Conservation (phyloP, 345 rosid genomes). For the Hevea brasiliensis region DNA sequence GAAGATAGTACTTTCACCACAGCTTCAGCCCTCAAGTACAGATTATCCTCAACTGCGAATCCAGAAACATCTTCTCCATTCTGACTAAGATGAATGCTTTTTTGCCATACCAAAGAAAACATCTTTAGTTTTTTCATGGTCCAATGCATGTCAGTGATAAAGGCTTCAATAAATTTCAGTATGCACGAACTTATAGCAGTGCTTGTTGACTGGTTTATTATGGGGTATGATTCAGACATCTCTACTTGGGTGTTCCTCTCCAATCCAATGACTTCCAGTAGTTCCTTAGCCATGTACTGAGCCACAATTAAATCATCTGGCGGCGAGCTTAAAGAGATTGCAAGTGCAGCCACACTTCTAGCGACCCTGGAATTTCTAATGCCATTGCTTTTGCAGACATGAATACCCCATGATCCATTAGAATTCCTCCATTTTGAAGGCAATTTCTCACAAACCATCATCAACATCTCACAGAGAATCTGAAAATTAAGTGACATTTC, state of each 20-base stretch:
- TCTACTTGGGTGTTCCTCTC: slow-evolving; percentile 28
- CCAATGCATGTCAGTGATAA: slow-evolving; percentile 65
- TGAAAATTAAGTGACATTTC: slow-evolving; percentile 31
- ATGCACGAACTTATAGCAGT: slow-evolving; percentile 48
- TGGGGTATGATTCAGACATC: slow-evolving; percentile 46
- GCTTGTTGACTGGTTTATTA: slow-evolving; percentile 54
- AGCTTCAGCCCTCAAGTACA: slow-evolving; percentile 59
- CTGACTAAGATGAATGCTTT: slow-evolving; percentile 29
- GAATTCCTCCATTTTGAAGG: slow-evolving; percentile 54
- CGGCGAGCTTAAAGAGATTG: slow-evolving; percentile 48
- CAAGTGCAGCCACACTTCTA: slow-evolving; percentile 51
- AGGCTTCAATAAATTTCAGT: slow-evolving; percentile 52
- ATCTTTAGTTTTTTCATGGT: slow-evolving; percentile 55
- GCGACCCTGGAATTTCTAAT: slow-evolving; percentile 48
- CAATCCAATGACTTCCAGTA: slow-evolving; percentile 41
- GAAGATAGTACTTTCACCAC: slow-evolving; percentile 58
- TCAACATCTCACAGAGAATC: slow-evolving; percentile 58
- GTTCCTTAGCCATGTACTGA: slow-evolving; percentile 50
- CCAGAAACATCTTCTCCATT: slow-evolving; percentile 39
- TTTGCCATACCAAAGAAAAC: slow-evolving; percentile 40
- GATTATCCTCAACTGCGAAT: slow-evolving; percentile 51
- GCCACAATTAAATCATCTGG: slow-evolving; percentile 57
- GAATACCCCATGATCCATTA: slow-evolving; percentile 63
- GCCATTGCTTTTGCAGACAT: slow-evolving; percentile 51
- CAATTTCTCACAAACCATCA: slow-evolving; percentile 46